Conservation (phyloP, 2,329 filamentous ascomycete genomes). For the Tympanopsis confertula region DNA sequence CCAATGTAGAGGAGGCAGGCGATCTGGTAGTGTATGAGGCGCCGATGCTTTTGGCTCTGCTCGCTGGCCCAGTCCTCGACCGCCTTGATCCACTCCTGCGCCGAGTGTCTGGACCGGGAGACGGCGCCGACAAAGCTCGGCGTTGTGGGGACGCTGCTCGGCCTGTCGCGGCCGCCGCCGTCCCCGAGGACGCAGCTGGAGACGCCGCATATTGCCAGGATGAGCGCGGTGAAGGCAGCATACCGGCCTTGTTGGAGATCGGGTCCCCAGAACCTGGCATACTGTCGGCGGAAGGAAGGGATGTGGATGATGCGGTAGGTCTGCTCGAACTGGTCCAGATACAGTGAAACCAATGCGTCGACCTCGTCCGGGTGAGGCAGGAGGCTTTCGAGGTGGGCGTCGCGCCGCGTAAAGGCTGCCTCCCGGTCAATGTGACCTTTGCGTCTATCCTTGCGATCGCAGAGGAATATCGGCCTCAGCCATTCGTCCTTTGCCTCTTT, state of each 20-base stretch:
- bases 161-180: slow-evolving; percentile 40
- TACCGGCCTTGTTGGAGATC: slow-evolving; percentile 23
- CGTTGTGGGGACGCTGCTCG: slow-evolving; percentile 45
- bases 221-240: slow-evolving; percentile 25
- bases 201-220: slow-evolving; percentile 49
- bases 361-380: slow-evolving; percentile 33
- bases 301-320: slow-evolving; percentile 44
- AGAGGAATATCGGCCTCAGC: slow-evolving; percentile 44
- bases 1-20: slow-evolving; percentile 38
- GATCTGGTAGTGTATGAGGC: slow-evolving; percentile 28
- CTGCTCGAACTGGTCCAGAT: slow-evolving; percentile 43
- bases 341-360: slow-evolving; percentile 37
- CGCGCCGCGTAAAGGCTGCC: slow-evolving; percentile 31
- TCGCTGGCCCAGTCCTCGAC: slow-evolving; percentile 39
- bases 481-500: slow-evolving; percentile 50
- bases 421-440: slow-evolving; percentile 40
- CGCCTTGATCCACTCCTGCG: slow-evolving; percentile 37
- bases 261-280: slow-evolving; percentile 38
- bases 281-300: slow-evolving; percentile 42
- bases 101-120: slow-evolving; percentile 20
- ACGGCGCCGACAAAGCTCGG: slow-evolving; percentile 28
- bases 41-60: slow-evolving; percentile 16
- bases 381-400: slow-evolving; percentile 36
- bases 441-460: slow-evolving; percentile 39
- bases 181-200: slow-evolving; percentile 43